Evolutionary conservation across 306 rosid genomes (phyloP).

Genomic region (Calophaca sinica): DNA sequence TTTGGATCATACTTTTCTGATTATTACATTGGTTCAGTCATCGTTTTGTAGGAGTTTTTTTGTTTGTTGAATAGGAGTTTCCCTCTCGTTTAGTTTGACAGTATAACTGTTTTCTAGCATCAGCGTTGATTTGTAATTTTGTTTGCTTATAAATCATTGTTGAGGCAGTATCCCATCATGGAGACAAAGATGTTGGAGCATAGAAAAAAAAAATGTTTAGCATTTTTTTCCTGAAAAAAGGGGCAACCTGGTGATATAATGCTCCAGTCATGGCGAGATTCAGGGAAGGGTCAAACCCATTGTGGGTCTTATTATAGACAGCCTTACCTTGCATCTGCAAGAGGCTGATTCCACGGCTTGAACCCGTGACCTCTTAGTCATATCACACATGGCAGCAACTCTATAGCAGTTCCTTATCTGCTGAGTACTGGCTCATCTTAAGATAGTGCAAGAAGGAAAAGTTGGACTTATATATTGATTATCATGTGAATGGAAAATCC

Average conservation of each 20-base stretch:
- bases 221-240: not conserved
- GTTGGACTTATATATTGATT: constrained; percentile 11
- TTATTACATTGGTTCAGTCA: constrained; percentile 25
- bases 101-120: constrained; percentile 29
- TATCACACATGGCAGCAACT: constrained; percentile 4
- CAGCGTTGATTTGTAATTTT: constrained; percentile 28
- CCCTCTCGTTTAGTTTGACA: not conserved
- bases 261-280: not conserved
- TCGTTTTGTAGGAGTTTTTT: constrained; percentile 1
- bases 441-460: constrained; percentile 32
- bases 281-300: not conserved
- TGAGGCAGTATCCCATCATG: constrained; percentile 28
- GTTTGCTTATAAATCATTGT: constrained; percentile 28
- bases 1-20: constrained; percentile 35
- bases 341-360: not conserved
- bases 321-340: not conserved
- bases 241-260: not conserved
- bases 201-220: not conserved
- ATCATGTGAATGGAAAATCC: constrained; percentile 35
- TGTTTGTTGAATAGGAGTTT: not conserved
- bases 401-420: constrained; percentile 29
- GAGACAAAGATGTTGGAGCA: constrained; percentile 17
- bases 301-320: not conserved
- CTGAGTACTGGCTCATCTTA: constrained; percentile 6
- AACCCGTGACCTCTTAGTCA: constrained; percentile 6